These are phyloP conservation scores for Phycomyces nitens DNA, from an alignment of 192 early-diverging fungal species.

Conservation along the genomic window DNA sequence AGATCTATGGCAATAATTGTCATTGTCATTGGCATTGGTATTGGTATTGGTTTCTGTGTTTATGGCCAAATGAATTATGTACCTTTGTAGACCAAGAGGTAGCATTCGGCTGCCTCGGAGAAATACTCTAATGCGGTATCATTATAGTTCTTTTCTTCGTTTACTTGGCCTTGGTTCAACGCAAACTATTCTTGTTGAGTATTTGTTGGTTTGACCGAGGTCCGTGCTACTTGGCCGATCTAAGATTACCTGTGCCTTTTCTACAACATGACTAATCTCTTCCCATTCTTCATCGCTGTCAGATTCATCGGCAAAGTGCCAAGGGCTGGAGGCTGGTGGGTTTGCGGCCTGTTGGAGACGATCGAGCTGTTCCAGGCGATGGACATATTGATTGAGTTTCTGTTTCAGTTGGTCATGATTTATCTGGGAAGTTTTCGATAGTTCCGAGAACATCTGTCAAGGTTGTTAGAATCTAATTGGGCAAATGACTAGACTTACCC, in stretches of 20 bases:
- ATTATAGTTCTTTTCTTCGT: conserved; percentile 36
- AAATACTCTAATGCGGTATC: conserved; percentile 51
- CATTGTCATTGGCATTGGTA: conserved; percentile 2
- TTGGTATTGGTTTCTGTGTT: neutral
- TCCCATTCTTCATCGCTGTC: conserved; percentile 3
- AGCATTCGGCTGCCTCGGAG: conserved; percentile 45
- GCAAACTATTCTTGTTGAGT: conserved; percentile 16
- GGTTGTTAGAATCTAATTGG: neutral
- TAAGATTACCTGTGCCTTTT: conserved; percentile 28
- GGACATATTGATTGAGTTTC: conserved; percentile 30
- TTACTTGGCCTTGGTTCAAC: conserved; percentile 22
- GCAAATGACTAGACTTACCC: conserved; percentile 16
- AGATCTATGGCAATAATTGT: neutral
- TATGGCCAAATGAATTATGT: conserved; percentile 4
- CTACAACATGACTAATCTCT: conserved; percentile 3
- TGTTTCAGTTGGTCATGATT: conserved; percentile 26
- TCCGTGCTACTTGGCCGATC: neutral
- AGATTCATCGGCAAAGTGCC: neutral
- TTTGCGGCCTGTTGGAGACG: neutral
- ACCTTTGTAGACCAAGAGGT: conserved; percentile 47
- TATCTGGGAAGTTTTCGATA: neutral
- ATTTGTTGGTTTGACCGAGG: neutral
- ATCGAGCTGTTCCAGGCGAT: conserved; percentile 28
- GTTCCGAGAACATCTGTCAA: neutral
- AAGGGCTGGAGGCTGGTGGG: neutral